Evolutionary conservation across 1,139 yeast genomes (phyloP).

Genomic region (Pneumocystis murina): DNA sequence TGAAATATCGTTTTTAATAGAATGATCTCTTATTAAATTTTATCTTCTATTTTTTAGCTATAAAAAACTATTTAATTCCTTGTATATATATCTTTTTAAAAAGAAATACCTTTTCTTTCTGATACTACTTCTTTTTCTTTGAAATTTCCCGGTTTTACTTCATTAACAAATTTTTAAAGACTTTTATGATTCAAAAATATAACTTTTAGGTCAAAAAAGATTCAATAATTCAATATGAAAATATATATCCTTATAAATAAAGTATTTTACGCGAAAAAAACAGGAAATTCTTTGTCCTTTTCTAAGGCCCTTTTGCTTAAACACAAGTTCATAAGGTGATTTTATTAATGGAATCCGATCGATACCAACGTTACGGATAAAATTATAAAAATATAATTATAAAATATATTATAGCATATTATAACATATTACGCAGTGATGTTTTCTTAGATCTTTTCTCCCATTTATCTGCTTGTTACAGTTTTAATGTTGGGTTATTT

Average conservation of each 20-base stretch:
- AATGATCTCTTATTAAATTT: not conserved
- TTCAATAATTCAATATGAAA: not conserved
- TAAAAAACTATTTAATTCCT: not conserved
- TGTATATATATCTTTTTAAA: not conserved
- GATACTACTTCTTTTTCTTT: not conserved
- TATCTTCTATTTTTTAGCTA: not conserved
- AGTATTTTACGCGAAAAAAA: not conserved
- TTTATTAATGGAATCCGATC: not conserved
- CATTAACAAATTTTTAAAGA: not conserved
- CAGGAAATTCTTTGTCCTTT: not conserved
- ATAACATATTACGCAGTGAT: no score
- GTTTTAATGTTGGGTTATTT: no score
- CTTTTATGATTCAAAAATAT: not conserved
- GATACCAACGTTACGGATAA: not conserved
- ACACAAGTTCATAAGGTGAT: not conserved
- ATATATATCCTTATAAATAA: not conserved
- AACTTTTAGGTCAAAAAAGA: not conserved
- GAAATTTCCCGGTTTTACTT: not conserved
- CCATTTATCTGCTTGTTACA: no score
- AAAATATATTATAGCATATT: no score
- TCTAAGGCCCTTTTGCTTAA: not conserved
- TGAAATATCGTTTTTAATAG: not conserved
- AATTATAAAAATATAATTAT: not conserved
- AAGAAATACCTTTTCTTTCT: not conserved
- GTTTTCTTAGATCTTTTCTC: no score